Percentiles rank a stretch among this genome's conserved stretches.
phyloP scores from a whole-genome alignment of 345 rosid species.

The Trapa incisa region DNA sequence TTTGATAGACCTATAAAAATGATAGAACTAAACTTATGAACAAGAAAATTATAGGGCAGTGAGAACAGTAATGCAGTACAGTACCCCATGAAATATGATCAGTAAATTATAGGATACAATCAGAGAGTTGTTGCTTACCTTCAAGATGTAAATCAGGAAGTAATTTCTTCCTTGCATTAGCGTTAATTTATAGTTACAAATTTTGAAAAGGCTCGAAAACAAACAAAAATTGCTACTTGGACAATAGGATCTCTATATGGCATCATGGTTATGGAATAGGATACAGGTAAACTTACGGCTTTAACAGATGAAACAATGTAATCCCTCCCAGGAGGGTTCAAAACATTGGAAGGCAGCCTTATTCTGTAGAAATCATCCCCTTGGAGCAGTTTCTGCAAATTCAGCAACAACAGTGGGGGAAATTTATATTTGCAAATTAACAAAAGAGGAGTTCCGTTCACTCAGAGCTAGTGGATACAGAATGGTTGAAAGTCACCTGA shows the following conservation, averaged over 20 bases:
- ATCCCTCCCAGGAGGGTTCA: constrained; percentile 65
- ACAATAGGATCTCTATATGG: neutral
- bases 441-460: neutral
- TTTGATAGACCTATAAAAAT: neutral
- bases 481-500: constrained; percentile 27
- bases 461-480: neutral
- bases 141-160: neutral
- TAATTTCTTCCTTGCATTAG: neutral
- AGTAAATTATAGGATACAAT: neutral
- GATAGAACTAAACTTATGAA: too few relatives aligned
- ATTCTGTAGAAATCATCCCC: constrained; percentile 83
- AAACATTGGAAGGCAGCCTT: constrained; percentile 77
- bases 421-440: neutral
- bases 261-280: neutral
- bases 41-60: neutral
- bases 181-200: neutral
- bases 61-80: neutral
- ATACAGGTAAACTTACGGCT: constrained; percentile 36
- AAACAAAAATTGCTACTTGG: neutral
- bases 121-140: neutral
- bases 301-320: constrained; percentile 64
- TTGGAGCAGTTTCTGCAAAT: constrained; percentile 51
- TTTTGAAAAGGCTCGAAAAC: neutral
- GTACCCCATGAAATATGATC: neutral
- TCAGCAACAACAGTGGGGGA: neutral